Conservation (phyloP, 495 filamentous ascomycete species). For the Lepidopterella palustris region DNA sequence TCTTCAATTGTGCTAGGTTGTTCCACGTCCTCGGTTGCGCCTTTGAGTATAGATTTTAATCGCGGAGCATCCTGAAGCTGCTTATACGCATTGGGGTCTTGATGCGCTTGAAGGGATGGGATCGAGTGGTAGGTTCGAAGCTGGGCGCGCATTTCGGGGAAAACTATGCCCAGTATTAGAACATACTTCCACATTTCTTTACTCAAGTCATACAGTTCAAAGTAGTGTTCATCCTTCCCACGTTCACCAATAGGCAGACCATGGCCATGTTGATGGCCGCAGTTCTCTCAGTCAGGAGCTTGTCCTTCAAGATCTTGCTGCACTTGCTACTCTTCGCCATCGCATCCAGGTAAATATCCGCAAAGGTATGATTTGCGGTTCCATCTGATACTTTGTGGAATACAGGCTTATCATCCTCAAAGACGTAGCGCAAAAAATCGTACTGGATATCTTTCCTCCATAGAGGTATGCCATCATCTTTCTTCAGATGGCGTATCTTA, state of each 20-base stretch:
- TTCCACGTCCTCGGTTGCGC: constrained; percentile 85
- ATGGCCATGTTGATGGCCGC: constrained; percentile 97
- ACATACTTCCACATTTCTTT: not conserved
- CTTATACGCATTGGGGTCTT: constrained; percentile 94
- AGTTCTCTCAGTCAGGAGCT: constrained; percentile 84
- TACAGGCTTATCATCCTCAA: constrained; percentile 74
- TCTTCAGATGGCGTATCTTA: constrained; percentile 94
- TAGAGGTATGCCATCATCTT: constrained; percentile 91
- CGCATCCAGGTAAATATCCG: constrained; percentile 93
- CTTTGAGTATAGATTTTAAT: constrained; percentile 95
- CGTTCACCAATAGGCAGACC: constrained; percentile 95
- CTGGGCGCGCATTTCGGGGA: constrained; percentile 98
- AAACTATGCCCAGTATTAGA: constrained; percentile 53
- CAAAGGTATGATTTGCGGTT: constrained; percentile 72
- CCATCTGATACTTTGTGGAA: constrained; percentile 81
- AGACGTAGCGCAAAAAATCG: constrained; percentile 86
- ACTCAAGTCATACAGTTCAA: constrained; percentile 69
- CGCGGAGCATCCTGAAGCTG: constrained; percentile 95
- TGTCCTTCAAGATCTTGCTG: constrained; percentile 95
- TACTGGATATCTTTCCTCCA: constrained; percentile 98
- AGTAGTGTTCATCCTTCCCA: constrained; percentile 98
- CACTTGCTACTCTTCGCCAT: constrained; percentile 99
- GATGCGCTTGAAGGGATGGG: constrained; percentile 86
- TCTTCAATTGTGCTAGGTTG: constrained; percentile 83
- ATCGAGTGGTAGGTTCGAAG: constrained; percentile 97